Conservation (phyloP, 192 early-diverging fungal genomes). For the Coemansia asiatica region DNA sequence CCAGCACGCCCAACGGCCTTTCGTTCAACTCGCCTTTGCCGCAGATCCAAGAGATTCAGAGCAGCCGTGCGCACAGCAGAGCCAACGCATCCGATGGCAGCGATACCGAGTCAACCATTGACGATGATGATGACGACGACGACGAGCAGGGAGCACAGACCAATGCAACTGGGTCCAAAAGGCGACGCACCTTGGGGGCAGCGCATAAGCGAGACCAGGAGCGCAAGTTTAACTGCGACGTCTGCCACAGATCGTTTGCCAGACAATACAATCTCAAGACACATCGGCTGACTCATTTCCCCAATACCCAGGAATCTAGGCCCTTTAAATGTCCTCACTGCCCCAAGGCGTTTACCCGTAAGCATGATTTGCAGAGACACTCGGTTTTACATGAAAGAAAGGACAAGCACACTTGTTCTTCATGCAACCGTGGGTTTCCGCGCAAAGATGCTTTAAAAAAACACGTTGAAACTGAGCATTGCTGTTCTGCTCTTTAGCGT, state of each 20-base stretch:
- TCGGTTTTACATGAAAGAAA: constrained; percentile 56
- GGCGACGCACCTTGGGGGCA: constrained; percentile 16
- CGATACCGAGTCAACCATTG: background rate
- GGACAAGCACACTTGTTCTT: constrained; percentile 51
- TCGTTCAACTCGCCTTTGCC: background rate
- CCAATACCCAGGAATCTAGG: constrained; percentile 48
- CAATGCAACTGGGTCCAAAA: constrained; percentile 7
- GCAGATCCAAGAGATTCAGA: background rate
- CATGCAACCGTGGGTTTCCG: constrained; percentile 51
- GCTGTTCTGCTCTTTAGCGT: background rate
- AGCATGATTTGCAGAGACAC: constrained; percentile 77
- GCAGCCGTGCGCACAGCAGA: background rate
- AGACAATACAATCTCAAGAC: constrained; percentile 80
- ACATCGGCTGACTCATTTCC: constrained; percentile 71
- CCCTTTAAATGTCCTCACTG: constrained; percentile 65
- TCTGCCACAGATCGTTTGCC: constrained; percentile 72
- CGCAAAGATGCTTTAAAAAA: constrained; percentile 54
- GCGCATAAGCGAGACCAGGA: constrained; percentile 49
- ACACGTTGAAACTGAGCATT: constrained; percentile 29
- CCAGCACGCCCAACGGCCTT: background rate
- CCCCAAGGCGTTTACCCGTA: constrained; percentile 66
- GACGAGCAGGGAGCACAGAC: background rate
- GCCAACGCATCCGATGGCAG: background rate
- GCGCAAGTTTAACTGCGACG: constrained; percentile 57
- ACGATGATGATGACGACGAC: constrained; percentile 11